Percentiles rank a stretch among this genome's conserved stretches.
phyloP scores from a whole-genome alignment of 306 rosid species.

The Trichosanthes cucumerina region DNA sequence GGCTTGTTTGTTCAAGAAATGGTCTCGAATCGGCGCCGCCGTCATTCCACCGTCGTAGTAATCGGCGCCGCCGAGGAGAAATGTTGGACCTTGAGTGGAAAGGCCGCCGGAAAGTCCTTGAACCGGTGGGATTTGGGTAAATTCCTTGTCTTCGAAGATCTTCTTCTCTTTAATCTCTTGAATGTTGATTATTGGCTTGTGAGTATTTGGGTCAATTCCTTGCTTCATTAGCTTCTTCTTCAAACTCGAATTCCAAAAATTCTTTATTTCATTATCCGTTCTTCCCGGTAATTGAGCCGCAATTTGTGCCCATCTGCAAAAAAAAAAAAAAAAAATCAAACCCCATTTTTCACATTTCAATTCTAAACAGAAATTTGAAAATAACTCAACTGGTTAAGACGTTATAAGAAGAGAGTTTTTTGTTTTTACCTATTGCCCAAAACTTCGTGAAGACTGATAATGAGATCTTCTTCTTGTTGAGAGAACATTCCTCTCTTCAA shows the following conservation, averaged over 20 bases:
- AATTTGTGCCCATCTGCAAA: constrained; percentile 89
- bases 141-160: constrained; percentile 9
- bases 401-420: no score
- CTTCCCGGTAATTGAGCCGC: constrained; percentile 96
- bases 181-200: constrained; percentile 48
- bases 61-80: constrained; percentile 35
- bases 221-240: constrained; percentile 91
- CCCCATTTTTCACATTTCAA: not conserved
- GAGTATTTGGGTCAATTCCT: constrained; percentile 91
- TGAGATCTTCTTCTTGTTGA: constrained; percentile 78
- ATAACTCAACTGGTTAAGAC: not conserved
- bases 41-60: constrained; percentile 31
- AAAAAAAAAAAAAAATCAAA: not conserved
- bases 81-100: constrained; percentile 41
- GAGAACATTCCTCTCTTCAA: constrained; percentile 90
- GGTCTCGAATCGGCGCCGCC: constrained; percentile 33
- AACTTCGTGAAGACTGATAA: constrained; percentile 67
- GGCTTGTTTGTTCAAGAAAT: constrained; percentile 24
- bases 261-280: constrained; percentile 92
- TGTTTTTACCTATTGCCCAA: constrained; percentile 64
- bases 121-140: not conserved
- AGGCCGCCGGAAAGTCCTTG: constrained; percentile 11
- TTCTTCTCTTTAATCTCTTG: constrained; percentile 25
- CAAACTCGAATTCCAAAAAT: constrained; percentile 89
- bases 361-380: not conserved